Evolutionary conservation across 805 yeast genomes (phyloP), one percentile per base, ranked within the genome.

Genomic region (Blastobotrys robertii): DNA sequence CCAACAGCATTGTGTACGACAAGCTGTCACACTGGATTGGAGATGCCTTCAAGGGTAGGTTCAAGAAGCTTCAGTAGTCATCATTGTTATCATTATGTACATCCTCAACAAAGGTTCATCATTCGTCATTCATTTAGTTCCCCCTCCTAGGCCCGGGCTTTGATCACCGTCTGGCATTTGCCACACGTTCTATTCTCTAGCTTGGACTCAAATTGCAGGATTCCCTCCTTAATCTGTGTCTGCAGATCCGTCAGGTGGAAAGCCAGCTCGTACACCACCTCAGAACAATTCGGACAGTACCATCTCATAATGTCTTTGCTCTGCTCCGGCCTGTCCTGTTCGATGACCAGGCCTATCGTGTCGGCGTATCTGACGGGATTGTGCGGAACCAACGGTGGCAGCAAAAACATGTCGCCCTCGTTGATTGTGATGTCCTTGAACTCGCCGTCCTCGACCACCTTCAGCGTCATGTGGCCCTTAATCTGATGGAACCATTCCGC

Each of bases 401-500:
- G 71, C 50, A 88, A 65, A 57, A 84, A 88, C n/a, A 92, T 79
- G 51, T 84, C 94, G 6, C 95, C 95, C 55, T 88, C 95, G 35
- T 72, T 67, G 43, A 88, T 87, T 2, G 72, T 66, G 14, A 88
- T 70, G 51, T 85, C 94, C 50, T 68, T 74, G 64, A 88, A 86
- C 44, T 71, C 73, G 2, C 86, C 90, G 29, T 76, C 78, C 46
- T 81, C 86, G 1, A 87, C 95, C 1, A 88, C 94, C 48, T 77
- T 78, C 48, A 88, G 68, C 14, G 83, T 73, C 95, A 88, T 87
- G 19, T 70, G 68, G 1, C 97, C 97, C 61, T 84, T 84, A 59
- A 81, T 75, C 70, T 83, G 90, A 63, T 81, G 79, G 60, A 88
- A 88, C 76, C 86, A 88, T 56, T 88, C 97, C 0, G 97, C 96